Evolutionary conservation across 2,329 filamentous ascomycete genomes (phyloP).

Genomic region (Penicillium oxalicum): DNA sequence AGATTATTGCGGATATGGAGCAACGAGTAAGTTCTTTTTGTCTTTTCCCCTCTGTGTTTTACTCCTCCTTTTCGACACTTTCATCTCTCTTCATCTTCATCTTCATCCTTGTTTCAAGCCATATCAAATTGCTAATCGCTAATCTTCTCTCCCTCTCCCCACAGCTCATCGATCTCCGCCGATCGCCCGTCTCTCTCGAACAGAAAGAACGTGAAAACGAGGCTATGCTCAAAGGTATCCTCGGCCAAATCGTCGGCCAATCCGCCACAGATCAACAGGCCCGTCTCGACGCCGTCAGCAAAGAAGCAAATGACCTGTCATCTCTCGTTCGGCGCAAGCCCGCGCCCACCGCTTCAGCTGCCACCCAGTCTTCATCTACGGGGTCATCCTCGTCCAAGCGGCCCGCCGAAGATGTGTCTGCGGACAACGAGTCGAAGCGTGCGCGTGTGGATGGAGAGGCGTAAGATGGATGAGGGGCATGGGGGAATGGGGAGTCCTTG

Average conservation of each 20-base stretch:
- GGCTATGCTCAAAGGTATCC: slow-evolving; percentile 50
- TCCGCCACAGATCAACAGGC: slow-evolving; percentile 49
- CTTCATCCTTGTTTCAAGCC: too few species aligned
- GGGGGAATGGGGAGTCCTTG: not conserved
- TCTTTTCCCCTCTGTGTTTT: too few species aligned
- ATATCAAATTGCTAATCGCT: not conserved
- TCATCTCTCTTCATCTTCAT: not conserved
- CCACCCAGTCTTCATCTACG: slow-evolving; percentile 6
- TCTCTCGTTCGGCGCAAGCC: slow-evolving; percentile 54
- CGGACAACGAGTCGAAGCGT: slow-evolving; percentile 23
- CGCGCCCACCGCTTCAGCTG: slow-evolving; percentile 10
- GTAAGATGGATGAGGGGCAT: not conserved
- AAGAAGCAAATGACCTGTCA: slow-evolving; percentile 54
- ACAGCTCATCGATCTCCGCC: slow-evolving; percentile 52
- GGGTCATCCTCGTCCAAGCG: slow-evolving; percentile 23
- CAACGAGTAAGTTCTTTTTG: slow-evolving; percentile 42
- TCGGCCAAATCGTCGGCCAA: slow-evolving; percentile 53
- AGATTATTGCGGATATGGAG: slow-evolving; percentile 58
- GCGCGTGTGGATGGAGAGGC: slow-evolving; percentile 15
- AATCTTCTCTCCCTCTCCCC: slow-evolving; percentile 1
- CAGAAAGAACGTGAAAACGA: slow-evolving; percentile 31
- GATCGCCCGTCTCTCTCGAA: slow-evolving; percentile 47
- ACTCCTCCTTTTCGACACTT: too few species aligned
- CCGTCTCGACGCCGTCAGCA: slow-evolving; percentile 50
- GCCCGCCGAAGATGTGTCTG: slow-evolving; percentile 18